These are phyloP conservation scores for Neurospora terricola DNA, from an alignment of 495 filamentous ascomycete species.

Conservation along the genomic window DNA sequence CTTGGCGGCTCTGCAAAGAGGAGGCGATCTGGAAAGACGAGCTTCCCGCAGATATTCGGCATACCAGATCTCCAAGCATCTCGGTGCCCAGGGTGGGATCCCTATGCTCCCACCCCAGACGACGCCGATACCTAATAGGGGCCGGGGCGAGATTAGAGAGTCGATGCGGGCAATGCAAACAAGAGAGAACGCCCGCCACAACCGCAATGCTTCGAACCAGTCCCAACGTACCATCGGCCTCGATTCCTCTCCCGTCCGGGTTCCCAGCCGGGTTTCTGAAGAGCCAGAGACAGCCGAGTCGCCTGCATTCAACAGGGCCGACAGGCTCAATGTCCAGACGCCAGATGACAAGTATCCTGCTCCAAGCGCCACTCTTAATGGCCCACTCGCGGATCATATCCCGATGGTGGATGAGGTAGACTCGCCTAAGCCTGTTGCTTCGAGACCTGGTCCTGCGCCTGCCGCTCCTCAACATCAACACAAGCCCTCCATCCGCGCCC, in stretches of 20 bases:
- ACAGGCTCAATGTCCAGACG: constrained; percentile 43
- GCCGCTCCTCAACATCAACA: neutral
- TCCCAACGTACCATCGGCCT: constrained; percentile 21
- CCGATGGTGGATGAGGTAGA: constrained; percentile 24
- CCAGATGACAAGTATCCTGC: constrained; percentile 51
- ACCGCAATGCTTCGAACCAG: constrained; percentile 38
- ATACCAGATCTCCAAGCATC: constrained; percentile 90
- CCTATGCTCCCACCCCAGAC: constrained; percentile 81
- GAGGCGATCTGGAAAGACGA: constrained; percentile 83
- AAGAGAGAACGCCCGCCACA: constrained; percentile 59
- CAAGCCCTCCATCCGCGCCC: constrained; percentile 6
- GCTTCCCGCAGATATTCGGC: constrained; percentile 88
- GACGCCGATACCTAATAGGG: constrained; percentile 79
- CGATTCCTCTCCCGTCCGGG: constrained; percentile 53
- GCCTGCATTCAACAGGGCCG: constrained; percentile 21
- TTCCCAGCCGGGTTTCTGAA: constrained; percentile 58
- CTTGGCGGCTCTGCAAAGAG: constrained; percentile 78
- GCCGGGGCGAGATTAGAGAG: constrained; percentile 70
- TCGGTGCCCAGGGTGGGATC: constrained; percentile 64
- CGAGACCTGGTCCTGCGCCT: constrained; percentile 5
- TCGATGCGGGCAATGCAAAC: constrained; percentile 85
- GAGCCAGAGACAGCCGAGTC: constrained; percentile 39
- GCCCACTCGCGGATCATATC: constrained; percentile 30
- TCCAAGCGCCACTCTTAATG: constrained; percentile 42
- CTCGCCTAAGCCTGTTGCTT: constrained; percentile 12